Conservation (phyloP, 139 green algal genomes). For the Chlamydomonas incerta region DNA sequence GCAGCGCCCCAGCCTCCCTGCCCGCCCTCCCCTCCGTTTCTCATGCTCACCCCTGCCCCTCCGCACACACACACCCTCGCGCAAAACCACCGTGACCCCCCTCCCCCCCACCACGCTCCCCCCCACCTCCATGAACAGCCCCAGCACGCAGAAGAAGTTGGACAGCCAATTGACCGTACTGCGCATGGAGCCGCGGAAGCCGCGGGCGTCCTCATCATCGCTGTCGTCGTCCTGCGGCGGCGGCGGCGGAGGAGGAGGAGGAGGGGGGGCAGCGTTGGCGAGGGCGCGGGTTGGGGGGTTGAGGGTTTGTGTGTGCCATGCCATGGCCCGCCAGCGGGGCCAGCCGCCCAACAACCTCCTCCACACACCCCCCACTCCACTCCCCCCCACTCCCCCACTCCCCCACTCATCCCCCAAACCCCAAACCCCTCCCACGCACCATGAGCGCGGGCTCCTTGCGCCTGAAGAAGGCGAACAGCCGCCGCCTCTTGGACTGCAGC, state of each 20-base stretch:
- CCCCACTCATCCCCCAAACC: no score
- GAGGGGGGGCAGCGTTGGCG: background rate
- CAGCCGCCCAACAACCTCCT: no score
- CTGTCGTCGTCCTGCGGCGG: background rate
- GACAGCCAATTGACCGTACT: background rate
- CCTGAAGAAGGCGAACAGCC: conserved; percentile 20
- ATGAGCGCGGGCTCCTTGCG: conserved; percentile 17
- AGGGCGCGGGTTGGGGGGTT: background rate
- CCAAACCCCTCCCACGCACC: background rate
- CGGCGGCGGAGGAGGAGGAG: background rate
- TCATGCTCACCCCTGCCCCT: no score
- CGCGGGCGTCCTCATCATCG: conserved; percentile 7
- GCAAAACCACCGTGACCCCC: no score
- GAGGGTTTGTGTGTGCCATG: background rate
- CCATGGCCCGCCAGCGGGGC: no score
- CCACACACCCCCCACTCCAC: no score
- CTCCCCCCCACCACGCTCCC: background rate
- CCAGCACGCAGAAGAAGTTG: conserved; percentile 54
- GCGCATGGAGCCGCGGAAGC: conserved; percentile 38
- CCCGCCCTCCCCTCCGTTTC: no score
- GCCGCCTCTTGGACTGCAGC: conserved; percentile 30
- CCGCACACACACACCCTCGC: no score
- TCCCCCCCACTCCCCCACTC: no score
- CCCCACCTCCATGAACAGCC: conserved; percentile 47
- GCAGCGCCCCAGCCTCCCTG: no score